Evolutionary conservation across 1,284 basidiomycete genomes (phyloP).

Genomic region (Phellopilus nigrolimitatus): DNA sequence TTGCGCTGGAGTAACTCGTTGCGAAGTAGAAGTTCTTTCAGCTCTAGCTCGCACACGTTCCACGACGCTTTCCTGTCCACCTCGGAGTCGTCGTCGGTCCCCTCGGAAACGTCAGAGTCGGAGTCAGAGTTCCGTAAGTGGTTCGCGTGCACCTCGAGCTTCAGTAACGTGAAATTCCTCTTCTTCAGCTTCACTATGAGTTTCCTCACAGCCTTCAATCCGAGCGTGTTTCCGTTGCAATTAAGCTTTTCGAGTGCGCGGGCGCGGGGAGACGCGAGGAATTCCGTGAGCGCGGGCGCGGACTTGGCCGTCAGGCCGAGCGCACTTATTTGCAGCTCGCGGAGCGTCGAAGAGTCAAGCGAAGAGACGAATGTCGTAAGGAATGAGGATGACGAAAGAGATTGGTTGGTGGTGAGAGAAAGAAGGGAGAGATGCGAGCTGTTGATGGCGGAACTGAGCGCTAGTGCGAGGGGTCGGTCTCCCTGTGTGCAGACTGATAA

Average conservation of each 20-base stretch:
- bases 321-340: constrained; percentile 51
- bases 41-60: constrained; percentile 28
- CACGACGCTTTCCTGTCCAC: constrained; percentile 6
- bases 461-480: constrained; percentile 30
- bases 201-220: constrained; percentile 37
- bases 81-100: constrained; percentile 4
- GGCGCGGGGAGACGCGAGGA: constrained; percentile 49
- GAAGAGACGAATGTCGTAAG: constrained; percentile 43
- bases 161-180: constrained; percentile 46
- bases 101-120: background rate
- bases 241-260: constrained; percentile 43
- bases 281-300: constrained; percentile 42
- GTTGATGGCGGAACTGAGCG: constrained; percentile 45
- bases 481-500: constrained; percentile 32
- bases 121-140: constrained; percentile 23
- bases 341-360: constrained; percentile 43
- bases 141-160: constrained; percentile 51
- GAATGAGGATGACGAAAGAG: constrained; percentile 47
- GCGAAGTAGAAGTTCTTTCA: constrained; percentile 39
- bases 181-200: constrained; percentile 43
- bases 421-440: constrained; percentile 42
- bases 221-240: constrained; percentile 54
- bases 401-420: constrained; percentile 39
- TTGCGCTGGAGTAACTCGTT: constrained; percentile 45
- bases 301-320: constrained; percentile 45